A percentile compares a stretch with the other conserved stretches of the same genome.
Conservation (phyloP, 495 filamentous ascomycete genomes). For the Tuber calosporum region DNA sequence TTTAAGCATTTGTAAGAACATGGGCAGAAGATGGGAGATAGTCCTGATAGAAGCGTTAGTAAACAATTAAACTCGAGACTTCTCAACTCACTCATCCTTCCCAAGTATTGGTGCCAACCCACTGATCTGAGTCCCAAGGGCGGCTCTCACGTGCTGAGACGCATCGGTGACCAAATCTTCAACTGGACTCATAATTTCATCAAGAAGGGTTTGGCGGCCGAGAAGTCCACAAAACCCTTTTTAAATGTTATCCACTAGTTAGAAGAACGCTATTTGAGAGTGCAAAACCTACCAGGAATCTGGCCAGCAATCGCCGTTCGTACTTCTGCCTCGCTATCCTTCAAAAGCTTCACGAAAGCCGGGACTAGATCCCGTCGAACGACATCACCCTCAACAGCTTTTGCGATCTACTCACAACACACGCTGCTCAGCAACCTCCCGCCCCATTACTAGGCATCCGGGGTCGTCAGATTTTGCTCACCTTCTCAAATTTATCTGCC, state of each 20-base stretch:
- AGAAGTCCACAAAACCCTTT: slow-evolving; percentile 84
- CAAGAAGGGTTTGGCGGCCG: slow-evolving; percentile 77
- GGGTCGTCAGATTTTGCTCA: slow-evolving; percentile 41
- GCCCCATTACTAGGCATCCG: not conserved
- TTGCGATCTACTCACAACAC: slow-evolving; percentile 65
- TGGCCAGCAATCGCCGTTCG: slow-evolving; percentile 94
- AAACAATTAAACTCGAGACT: slow-evolving; percentile 12
- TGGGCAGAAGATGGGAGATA: slow-evolving; percentile 90
- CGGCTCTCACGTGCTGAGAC: slow-evolving; percentile 93
- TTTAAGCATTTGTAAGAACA: slow-evolving; percentile 99
- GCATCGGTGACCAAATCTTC: slow-evolving; percentile 93
- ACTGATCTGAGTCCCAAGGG: slow-evolving; percentile 93
- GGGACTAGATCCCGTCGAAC: slow-evolving; percentile 88
- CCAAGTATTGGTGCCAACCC: slow-evolving; percentile 93
- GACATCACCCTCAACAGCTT: slow-evolving; percentile 96
- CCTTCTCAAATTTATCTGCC: slow-evolving; percentile 96
- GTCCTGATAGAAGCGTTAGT: slow-evolving; percentile 53
- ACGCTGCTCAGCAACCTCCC: slow-evolving; percentile 4
- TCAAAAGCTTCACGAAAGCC: slow-evolving; percentile 92
- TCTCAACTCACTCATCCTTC: slow-evolving; percentile 77
- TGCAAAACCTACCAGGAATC: slow-evolving; percentile 65
- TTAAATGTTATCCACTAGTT: slow-evolving; percentile 15
- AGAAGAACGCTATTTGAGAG: not conserved
- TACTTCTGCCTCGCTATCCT: slow-evolving; percentile 95
- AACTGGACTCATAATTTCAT: slow-evolving; percentile 93